Conservation (phyloP, 176 grass and related monocot species). For the Neostapfia colusana region DNA sequence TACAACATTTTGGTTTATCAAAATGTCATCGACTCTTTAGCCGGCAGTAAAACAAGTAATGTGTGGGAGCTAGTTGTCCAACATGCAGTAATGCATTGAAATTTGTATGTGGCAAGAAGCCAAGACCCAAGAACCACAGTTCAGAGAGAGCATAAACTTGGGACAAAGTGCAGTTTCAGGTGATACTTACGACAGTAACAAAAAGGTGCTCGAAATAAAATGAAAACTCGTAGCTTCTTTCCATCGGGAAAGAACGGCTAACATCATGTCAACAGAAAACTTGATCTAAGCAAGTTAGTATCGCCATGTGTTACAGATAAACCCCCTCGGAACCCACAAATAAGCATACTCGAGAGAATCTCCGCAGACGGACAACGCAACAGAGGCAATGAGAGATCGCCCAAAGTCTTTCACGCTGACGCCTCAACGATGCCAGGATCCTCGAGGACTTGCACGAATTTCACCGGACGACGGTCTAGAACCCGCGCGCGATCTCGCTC, state of each 20-base stretch:
- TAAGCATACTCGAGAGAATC: background rate
- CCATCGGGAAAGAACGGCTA: background rate
- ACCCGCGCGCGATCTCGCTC: background rate
- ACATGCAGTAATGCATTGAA: background rate
- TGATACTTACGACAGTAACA: background rate
- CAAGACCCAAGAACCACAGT: background rate
- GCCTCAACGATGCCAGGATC: background rate
- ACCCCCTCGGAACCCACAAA: background rate
- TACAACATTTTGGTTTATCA: slow-evolving; percentile 1
- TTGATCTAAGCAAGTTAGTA: background rate
- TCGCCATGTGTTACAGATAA: background rate
- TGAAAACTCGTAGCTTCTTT: background rate
- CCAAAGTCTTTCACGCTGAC: too few species aligned
- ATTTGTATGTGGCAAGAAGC: background rate
- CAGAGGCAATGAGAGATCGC: background rate
- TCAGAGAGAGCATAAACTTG: background rate
- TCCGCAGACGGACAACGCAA: background rate
- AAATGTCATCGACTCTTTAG: background rate
- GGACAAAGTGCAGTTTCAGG: background rate
- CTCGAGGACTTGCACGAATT: background rate
- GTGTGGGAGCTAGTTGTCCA: background rate
- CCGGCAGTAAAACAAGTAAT: background rate
- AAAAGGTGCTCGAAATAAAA: background rate
- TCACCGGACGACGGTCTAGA: background rate
- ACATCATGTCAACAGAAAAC: background rate